Evolutionary conservation across 352 stramenopile genomes (phyloP).

Genomic region (Pythium phragmiticola): DNA sequence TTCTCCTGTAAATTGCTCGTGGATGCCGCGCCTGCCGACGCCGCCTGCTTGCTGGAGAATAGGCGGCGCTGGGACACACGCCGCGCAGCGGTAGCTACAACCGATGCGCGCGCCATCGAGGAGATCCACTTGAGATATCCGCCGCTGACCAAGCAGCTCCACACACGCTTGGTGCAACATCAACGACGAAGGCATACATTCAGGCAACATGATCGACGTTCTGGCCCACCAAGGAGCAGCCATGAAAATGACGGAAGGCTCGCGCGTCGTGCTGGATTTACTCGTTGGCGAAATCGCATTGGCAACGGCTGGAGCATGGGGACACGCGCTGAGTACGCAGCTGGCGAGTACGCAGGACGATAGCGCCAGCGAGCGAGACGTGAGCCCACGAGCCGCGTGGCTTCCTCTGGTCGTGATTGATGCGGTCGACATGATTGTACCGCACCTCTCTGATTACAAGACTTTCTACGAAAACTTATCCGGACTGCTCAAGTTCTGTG

Average conservation of each 20-base stretch:
- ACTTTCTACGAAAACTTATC: constrained; percentile 28
- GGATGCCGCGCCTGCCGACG: background rate
- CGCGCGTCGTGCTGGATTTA: constrained; percentile 12
- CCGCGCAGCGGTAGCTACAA: background rate
- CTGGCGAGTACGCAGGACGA: background rate
- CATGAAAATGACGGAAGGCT: background rate
- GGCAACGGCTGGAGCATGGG: constrained; percentile 9
- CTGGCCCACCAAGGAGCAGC: background rate
- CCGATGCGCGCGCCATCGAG: constrained; percentile 4
- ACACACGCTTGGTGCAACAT: constrained; percentile 22
- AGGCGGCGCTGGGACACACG: constrained; percentile 23
- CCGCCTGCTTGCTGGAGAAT: constrained; percentile 37
- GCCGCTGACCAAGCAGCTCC: constrained; percentile 4
- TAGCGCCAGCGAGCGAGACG: background rate
- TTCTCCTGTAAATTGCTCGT: constrained; percentile 62
- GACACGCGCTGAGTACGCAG: background rate
- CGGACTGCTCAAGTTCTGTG: constrained; percentile 35
- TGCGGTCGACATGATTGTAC: constrained; percentile 38
- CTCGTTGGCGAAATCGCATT: constrained; percentile 2
- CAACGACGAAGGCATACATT: constrained; percentile 4
- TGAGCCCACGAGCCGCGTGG: background rate
- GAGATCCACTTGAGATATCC: background rate
- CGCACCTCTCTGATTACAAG: constrained; percentile 50
- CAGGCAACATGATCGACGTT: constrained; percentile 12
- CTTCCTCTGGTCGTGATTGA: constrained; percentile 1